Conservation (phyloP, 768 basidiomycete genomes). For the Amanita phalloides region DNA sequence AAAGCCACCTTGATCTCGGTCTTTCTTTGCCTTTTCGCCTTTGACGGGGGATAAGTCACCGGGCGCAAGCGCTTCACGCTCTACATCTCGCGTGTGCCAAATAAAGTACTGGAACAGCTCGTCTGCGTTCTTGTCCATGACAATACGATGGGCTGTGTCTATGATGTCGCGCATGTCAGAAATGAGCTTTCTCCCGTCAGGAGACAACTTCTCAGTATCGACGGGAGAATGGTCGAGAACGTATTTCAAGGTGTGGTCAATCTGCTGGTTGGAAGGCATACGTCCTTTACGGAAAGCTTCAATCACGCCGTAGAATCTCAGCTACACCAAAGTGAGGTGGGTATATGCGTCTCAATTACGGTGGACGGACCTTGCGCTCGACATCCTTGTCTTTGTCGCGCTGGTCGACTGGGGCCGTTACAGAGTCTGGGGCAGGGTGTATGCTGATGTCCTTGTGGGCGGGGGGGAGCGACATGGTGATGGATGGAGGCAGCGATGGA, state of each 20-base stretch:
- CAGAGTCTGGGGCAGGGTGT: slow-evolving; percentile 45
- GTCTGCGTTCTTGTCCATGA: slow-evolving; percentile 80
- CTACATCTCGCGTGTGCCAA: slow-evolving; percentile 62
- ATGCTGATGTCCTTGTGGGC: slow-evolving; percentile 51
- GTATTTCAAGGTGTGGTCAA: slow-evolving; percentile 63
- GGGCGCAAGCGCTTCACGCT: slow-evolving; percentile 13
- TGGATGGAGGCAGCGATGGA: neutral
- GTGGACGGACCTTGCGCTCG: slow-evolving; percentile 50
- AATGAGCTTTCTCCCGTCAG: slow-evolving; percentile 68
- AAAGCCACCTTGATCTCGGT: slow-evolving; percentile 48
- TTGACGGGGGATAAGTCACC: slow-evolving; percentile 34
- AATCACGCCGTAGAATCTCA: slow-evolving; percentile 73
- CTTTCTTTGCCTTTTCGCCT: slow-evolving; percentile 41
- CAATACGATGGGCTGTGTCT: slow-evolving; percentile 58
- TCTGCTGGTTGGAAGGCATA: slow-evolving; percentile 72
- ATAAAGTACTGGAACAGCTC: slow-evolving; percentile 90
- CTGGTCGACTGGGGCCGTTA: slow-evolving; percentile 58
- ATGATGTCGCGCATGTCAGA: slow-evolving; percentile 74
- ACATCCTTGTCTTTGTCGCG: slow-evolving; percentile 59
- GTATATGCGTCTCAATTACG: neutral
- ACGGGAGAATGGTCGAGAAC: slow-evolving; percentile 49
- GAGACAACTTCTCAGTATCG: slow-evolving; percentile 54
- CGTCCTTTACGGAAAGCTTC: slow-evolving; percentile 73
- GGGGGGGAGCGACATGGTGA: slow-evolving; percentile 54
- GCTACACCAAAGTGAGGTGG: slow-evolving; percentile 18